phyloP scores from a whole-genome alignment of 2,329 filamentous ascomycete species.

The Penicillium sp. region DNA sequence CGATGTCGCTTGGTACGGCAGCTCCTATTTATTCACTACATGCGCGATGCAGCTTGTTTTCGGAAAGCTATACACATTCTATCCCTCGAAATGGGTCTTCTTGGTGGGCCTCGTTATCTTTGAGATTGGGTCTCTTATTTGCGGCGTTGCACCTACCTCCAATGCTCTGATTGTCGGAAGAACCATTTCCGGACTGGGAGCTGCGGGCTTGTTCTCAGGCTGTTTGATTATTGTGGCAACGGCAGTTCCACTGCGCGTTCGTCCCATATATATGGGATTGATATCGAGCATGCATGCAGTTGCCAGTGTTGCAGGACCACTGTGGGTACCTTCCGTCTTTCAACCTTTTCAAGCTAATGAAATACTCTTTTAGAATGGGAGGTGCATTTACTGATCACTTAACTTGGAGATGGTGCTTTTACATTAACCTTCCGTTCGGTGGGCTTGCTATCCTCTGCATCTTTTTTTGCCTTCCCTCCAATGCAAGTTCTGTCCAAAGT shows the following conservation, averaged over 20 bases:
- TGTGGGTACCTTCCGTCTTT: neutral
- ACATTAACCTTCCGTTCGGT: conserved; percentile 1
- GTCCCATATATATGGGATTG: neutral
- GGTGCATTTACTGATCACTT: conserved; percentile 44
- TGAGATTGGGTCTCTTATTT: conserved; percentile 46
- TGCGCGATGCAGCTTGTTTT: conserved; percentile 34
- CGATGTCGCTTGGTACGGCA: conserved; percentile 41
- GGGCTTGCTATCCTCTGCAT: neutral
- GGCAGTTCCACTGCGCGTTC: conserved; percentile 1
- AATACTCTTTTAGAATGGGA: neutral
- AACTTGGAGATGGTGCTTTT: conserved; percentile 4
- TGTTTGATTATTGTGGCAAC: neutral
- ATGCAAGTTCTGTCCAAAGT: neutral
- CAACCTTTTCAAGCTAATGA: neutral
- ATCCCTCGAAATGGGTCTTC: conserved; percentile 36
- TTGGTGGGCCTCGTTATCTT: conserved; percentile 43
- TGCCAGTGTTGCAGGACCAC: conserved; percentile 12
- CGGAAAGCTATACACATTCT: conserved; percentile 37
- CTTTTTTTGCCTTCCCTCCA: neutral
- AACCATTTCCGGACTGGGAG: conserved; percentile 40
- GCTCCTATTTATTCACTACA: conserved; percentile 38
- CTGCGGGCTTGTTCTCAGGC: conserved; percentile 26
- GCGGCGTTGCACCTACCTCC: conserved; percentile 38
- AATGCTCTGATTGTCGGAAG: conserved; percentile 43
- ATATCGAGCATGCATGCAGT: conserved; percentile 7